Evolutionary conservation across 2,329 filamentous ascomycete genomes (phyloP).

Genomic region (Chaetomium strumarium): DNA sequence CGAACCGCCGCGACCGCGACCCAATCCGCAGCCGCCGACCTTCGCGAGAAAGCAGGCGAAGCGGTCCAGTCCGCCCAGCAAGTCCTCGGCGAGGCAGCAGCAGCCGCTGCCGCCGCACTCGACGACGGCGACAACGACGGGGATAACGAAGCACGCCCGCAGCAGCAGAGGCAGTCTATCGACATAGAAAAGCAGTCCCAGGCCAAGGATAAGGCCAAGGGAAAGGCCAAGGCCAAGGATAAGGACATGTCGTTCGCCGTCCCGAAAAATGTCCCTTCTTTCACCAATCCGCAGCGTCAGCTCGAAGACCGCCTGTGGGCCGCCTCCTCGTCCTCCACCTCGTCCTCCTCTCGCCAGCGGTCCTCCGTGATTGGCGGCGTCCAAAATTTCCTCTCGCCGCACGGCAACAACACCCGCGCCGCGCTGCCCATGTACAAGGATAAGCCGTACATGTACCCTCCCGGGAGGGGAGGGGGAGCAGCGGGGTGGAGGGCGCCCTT

Average conservation of each 20-base stretch:
- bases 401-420: conserved; percentile 27
- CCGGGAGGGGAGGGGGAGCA: conserved; percentile 43
- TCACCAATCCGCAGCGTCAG: conserved; percentile 57
- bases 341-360: conserved; percentile 18
- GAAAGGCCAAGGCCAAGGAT: conserved; percentile 20
- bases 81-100: conserved; percentile 7
- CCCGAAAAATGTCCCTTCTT: conserved; percentile 65
- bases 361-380: conserved; percentile 44
- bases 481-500: conserved; percentile 41
- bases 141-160: conserved; percentile 32
- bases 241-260: conserved; percentile 58
- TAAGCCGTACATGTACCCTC: conserved; percentile 76
- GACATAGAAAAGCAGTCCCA: conserved; percentile 18
- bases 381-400: conserved; percentile 36
- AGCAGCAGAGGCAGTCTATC: too few species aligned
- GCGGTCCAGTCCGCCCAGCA: conserved; percentile 26
- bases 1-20: conserved; percentile 44
- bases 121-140: conserved; percentile 1
- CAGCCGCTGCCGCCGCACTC: background rate
- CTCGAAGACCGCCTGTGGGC: conserved; percentile 64
- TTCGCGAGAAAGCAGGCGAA: conserved; percentile 45
- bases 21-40: conserved; percentile 37
- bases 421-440: conserved; percentile 96
- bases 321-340: conserved; percentile 6
- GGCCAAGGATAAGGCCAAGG: conserved; percentile 32